Conservation (phyloP, 352 stramenopile genomes). For the Thalassiosira mediterranea region DNA sequence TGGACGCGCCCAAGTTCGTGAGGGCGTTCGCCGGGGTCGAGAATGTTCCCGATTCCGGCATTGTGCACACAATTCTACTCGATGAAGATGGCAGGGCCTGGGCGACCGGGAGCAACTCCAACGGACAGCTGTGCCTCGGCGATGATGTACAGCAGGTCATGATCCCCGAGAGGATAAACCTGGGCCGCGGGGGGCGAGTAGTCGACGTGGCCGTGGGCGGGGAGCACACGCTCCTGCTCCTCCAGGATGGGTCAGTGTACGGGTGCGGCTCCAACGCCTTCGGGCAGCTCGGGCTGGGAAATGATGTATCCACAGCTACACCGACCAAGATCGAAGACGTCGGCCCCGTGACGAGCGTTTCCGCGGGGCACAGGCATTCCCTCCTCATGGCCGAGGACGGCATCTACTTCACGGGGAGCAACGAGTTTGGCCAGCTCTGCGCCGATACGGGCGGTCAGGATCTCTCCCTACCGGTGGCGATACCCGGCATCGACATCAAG, state of each 20-base stretch:
- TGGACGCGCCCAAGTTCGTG: no score
- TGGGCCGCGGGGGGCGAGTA: background rate
- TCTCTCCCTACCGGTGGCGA: slow-evolving; percentile 12
- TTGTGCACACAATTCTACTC: slow-evolving; percentile 17
- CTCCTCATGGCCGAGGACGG: slow-evolving; percentile 36
- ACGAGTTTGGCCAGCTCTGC: slow-evolving; percentile 49
- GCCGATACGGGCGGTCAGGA: slow-evolving; percentile 41
- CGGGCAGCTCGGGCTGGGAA: slow-evolving; percentile 21
- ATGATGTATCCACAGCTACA: no score
- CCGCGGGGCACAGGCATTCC: slow-evolving; percentile 44
- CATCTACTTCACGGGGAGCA: slow-evolving; percentile 49
- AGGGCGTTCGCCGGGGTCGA: slow-evolving; percentile 21
- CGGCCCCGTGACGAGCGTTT: slow-evolving; percentile 28
- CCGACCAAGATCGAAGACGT: background rate
- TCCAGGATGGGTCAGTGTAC: slow-evolving; percentile 3
- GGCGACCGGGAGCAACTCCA: slow-evolving; percentile 36
- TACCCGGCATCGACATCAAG: background rate
- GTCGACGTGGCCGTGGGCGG: slow-evolving; percentile 10
- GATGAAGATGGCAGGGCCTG: slow-evolving; percentile 15
- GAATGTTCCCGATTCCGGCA: background rate
- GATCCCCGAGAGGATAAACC: slow-evolving; percentile 12
- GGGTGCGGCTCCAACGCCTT: slow-evolving; percentile 12
- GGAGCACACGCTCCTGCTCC: slow-evolving; percentile 12
- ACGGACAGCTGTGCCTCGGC: slow-evolving; percentile 46
- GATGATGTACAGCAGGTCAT: slow-evolving; percentile 17